Conservation (phyloP, 2,329 filamentous ascomycete genomes). For the Sarocladium strictum region DNA sequence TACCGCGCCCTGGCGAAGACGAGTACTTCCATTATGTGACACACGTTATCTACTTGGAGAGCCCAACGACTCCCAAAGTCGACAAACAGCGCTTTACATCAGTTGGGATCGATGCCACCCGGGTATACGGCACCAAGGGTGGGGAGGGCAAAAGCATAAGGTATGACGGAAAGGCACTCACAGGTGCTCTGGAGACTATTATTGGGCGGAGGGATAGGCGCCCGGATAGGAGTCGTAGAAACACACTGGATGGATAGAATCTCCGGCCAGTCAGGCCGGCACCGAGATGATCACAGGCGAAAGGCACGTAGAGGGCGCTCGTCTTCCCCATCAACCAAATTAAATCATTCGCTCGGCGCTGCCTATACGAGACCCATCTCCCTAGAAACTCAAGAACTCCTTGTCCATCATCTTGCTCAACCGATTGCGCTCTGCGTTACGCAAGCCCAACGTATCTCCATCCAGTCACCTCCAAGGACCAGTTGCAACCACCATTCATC, state of each 20-base stretch:
- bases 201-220: constrained; percentile 50
- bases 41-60: constrained; percentile 76
- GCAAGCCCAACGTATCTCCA: too few species aligned
- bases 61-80: constrained; percentile 61
- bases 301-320: neutral
- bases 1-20: constrained; percentile 28
- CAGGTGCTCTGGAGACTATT: constrained; percentile 70
- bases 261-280: neutral
- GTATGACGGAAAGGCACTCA: constrained; percentile 72
- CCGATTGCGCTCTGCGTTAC: too few species aligned
- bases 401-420: neutral
- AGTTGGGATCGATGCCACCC: constrained; percentile 71
- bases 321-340: neutral
- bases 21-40: constrained; percentile 69
- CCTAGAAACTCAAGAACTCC: neutral
- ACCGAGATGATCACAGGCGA: neutral
- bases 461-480: too few species aligned
- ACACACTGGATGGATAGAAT: constrained; percentile 33
- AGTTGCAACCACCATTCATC: too few species aligned
- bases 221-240: constrained; percentile 34
- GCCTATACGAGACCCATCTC: neutral
- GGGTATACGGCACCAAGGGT: constrained; percentile 65
- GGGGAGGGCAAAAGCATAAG: constrained; percentile 37
- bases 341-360: neutral
- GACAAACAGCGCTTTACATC: constrained; percentile 56